Percentiles rank a stretch among this genome's conserved stretches.
phyloP scores from a whole-genome alignment of 352 stramenopile genomes.

The Phytophthora nicotianae region DNA sequence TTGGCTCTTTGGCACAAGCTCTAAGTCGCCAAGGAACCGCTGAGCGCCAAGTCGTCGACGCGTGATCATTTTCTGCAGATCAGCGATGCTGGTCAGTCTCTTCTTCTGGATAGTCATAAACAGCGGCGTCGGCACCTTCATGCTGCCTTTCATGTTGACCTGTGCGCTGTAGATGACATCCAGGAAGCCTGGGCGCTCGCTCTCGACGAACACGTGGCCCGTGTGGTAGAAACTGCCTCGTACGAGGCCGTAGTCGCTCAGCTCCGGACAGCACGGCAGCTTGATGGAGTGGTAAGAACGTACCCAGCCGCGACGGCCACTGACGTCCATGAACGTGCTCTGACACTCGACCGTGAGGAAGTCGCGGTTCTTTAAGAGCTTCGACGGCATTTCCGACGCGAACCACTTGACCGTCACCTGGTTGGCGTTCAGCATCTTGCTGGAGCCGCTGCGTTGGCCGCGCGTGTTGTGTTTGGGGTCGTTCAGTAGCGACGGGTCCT shows the following conservation, averaged over 20 bases:
- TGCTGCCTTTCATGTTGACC: slow-evolving; percentile 69
- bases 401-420: slow-evolving; percentile 79
- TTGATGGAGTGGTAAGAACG: slow-evolving; percentile 77
- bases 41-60: slow-evolving; percentile 54
- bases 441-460: slow-evolving; percentile 16
- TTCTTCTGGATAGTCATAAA: slow-evolving; percentile 65
- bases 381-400: slow-evolving; percentile 53
- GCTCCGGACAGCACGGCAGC: slow-evolving; percentile 62
- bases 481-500: slow-evolving; percentile 36
- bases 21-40: slow-evolving; percentile 65
- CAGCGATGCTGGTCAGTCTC: slow-evolving; percentile 48
- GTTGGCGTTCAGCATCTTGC: slow-evolving; percentile 51
- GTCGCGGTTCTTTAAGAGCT: slow-evolving; percentile 71
- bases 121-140: slow-evolving; percentile 48
- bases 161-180: slow-evolving; percentile 69
- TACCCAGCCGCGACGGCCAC: slow-evolving; percentile 67
- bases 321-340: slow-evolving; percentile 68
- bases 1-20: slow-evolving; percentile 65
- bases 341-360: slow-evolving; percentile 81
- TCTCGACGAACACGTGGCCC: slow-evolving; percentile 77
- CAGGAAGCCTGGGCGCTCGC: slow-evolving; percentile 58
- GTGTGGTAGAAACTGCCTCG: slow-evolving; percentile 75
- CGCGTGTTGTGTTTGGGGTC: slow-evolving; percentile 32
- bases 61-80: slow-evolving; percentile 57
- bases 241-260: slow-evolving; percentile 55